Percentiles rank a stretch among this genome's conserved stretches.
phyloP scores from a whole-genome alignment of 176 grass and related monocot species.

The Eleusine coracana region DNA sequence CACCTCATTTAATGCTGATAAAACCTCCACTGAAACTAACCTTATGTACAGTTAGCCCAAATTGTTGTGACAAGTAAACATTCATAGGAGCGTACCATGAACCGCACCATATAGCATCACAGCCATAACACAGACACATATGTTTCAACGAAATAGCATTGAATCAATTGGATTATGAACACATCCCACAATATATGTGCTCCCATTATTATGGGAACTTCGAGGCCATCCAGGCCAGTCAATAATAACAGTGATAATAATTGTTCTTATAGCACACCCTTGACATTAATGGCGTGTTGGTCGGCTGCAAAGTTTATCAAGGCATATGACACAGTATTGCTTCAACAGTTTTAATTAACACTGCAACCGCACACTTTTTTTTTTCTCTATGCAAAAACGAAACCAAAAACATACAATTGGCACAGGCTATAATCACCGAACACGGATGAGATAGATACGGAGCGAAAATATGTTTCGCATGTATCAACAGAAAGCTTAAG shows the following conservation, averaged over 20 bases:
- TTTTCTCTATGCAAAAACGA: constrained; percentile 44
- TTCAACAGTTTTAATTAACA: constrained; percentile 20
- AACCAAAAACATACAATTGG: constrained; percentile 45
- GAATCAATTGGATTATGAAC: constrained; percentile 17
- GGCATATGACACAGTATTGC: neutral
- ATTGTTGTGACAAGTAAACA: neutral
- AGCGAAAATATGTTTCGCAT: constrained; percentile 32
- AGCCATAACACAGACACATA: neutral
- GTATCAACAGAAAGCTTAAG: constrained; percentile 6
- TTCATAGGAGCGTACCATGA: neutral
- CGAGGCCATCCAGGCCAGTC: constrained; percentile 2
- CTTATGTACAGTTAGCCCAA: neutral
- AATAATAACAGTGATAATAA: constrained; percentile 37
- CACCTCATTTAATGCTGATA: too few species aligned
- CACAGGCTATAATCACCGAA: constrained; percentile 35
- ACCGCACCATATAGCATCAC: neutral
- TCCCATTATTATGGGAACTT: constrained; percentile 16
- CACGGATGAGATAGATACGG: constrained; percentile 2
- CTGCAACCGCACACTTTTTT: constrained; percentile 26
- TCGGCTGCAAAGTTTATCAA: constrained; percentile 49
- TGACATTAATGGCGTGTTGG: constrained; percentile 18
- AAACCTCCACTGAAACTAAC: too few species aligned
- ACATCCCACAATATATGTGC: constrained; percentile 21
- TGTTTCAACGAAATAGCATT: neutral
- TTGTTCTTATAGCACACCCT: constrained; percentile 25